Base-by-base conservation (phyloP, 2,329 filamentous ascomycete species). In the Verticillium tricorpus region DNA sequence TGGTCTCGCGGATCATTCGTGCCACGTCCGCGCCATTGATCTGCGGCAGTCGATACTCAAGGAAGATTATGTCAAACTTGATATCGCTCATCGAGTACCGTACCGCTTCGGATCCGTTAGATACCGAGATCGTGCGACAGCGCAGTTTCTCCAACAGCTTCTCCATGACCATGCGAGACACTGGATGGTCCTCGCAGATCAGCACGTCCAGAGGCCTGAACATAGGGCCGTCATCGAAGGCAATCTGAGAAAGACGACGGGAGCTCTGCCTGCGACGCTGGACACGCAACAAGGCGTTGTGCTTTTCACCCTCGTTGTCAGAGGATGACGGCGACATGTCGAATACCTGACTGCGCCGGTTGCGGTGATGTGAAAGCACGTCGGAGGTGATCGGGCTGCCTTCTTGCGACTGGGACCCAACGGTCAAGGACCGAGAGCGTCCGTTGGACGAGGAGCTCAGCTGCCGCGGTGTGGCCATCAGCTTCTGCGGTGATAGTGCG, bases 101-200 rank as follows among this genome's bases (percentile, higher is more conserved):
- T 69, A 97, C 89, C 12, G 94, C 95, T 72, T 99, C 95, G 0
- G 92, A 89, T 1, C 95, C 95, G 68, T 93, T 97, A 3, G 89
- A 85, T 5, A 95, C 94, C 2, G 92, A 93, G 69, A 99, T 95
- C 9, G 94, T 97, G 52, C 95, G 91, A 70, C 95, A 99, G 39
- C 92, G 90, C 39, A 98, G 81, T 77, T 98, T 99, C 74, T 99
- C 95, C 59, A 99, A 83, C 8, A 99, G 80, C 69, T 96, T 95
- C 72, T 99, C 95, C 94, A 99, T 98, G n/a, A 99, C 94, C 80
- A 99, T 88, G 25, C 94, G 87, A 6, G 95, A 97, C 4, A 99
- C 94, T 0, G 95, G 95, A 73, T 99, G 95, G 70, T 99, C 95
- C 77, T 99, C 95, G 72, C 95, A 98, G 59, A 99, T 96, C 59